Evolutionary conservation across 2,329 filamentous ascomycete genomes (phyloP).

Genomic region (Lasiodiplodia citricola): DNA sequence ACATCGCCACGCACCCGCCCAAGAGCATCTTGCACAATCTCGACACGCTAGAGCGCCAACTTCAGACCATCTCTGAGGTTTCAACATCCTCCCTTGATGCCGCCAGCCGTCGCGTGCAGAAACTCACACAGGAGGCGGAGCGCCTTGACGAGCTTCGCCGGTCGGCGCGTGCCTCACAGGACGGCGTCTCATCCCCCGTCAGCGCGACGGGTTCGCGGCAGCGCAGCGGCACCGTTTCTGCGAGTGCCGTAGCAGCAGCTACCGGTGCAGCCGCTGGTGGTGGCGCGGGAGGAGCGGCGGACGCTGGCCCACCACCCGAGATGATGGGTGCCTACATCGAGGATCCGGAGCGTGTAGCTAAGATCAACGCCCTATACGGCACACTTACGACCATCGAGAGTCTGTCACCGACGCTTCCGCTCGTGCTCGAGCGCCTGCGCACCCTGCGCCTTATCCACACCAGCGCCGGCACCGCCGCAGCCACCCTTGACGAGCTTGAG

Average conservation of each 20-base stretch:
- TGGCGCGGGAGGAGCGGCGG: conserved; percentile 45
- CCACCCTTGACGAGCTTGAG: conserved; percentile 78
- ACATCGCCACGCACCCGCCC: conserved; percentile 57
- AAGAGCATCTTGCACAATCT: conserved; percentile 82
- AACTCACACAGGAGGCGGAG: conserved; percentile 75
- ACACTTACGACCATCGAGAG: conserved; percentile 87
- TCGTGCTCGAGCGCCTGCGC: conserved; percentile 81
- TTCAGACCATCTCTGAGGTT: conserved; percentile 74
- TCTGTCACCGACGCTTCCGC: conserved; percentile 81
- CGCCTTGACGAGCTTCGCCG: conserved; percentile 63
- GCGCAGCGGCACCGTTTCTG: conserved; percentile 9
- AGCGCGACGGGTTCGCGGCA: conserved; percentile 4
- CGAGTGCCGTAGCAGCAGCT: conserved; percentile 38
- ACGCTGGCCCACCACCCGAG: conserved; percentile 33
- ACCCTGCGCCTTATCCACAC: conserved; percentile 85
- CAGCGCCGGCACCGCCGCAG: conserved; percentile 80
- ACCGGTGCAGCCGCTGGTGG: conserved; percentile 43
- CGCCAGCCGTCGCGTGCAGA: conserved; percentile 71
- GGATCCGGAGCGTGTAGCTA: conserved; percentile 75
- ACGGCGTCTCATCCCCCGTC: conserved; percentile 8
- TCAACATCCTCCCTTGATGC: conserved; percentile 75
- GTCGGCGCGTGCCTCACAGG: conserved; percentile 31
- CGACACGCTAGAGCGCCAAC: conserved; percentile 78
- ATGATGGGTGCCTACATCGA: conserved; percentile 41
- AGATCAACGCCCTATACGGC: conserved; percentile 90